phyloP scores from a whole-genome alignment of 768 basidiomycete genomes.

The Tephrocybe sp. region DNA sequence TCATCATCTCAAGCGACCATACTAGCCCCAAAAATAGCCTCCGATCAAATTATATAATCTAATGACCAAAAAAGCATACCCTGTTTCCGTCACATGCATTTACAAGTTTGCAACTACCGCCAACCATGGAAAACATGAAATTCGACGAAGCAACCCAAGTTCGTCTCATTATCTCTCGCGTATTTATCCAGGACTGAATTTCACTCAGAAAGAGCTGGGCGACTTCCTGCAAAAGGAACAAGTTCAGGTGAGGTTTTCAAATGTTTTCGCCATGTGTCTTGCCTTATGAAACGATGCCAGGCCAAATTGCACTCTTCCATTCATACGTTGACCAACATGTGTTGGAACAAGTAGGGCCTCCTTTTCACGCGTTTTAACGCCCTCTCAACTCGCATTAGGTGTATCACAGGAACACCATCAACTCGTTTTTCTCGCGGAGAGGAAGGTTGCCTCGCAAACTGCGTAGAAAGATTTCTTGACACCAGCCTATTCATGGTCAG shows the following conservation, averaged over 20 bases:
- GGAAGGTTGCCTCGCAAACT: constrained; percentile 82
- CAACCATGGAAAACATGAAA: constrained; percentile 38
- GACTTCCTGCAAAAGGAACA: constrained; percentile 82
- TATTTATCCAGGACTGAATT: constrained; percentile 2
- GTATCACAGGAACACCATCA: constrained; percentile 77
- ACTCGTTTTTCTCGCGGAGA: constrained; percentile 79
- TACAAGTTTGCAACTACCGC: too few species aligned
- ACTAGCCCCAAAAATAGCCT: constrained; percentile 7
- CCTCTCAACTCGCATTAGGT: constrained; percentile 44
- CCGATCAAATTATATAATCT: constrained; percentile 15
- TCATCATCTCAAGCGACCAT: background rate
- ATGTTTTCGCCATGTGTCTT: background rate
- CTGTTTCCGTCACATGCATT: constrained; percentile 1
- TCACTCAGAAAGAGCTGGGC: constrained; percentile 74
- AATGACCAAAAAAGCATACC: constrained; percentile 1
- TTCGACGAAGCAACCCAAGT: constrained; percentile 84
- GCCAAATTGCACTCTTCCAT: constrained; percentile 63
- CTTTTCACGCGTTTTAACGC: constrained; percentile 1
- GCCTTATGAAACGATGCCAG: constrained; percentile 23
- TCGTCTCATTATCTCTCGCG: constrained; percentile 12
- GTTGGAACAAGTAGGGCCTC: constrained; percentile 87
- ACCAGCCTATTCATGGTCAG: constrained; percentile 80
- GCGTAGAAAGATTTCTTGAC: constrained; percentile 92
- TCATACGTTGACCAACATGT: constrained; percentile 78
- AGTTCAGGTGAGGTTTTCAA: constrained; percentile 56